Base-by-base conservation (phyloP, 164 flowering plant genomes). In the Platanus orientalis region DNA sequence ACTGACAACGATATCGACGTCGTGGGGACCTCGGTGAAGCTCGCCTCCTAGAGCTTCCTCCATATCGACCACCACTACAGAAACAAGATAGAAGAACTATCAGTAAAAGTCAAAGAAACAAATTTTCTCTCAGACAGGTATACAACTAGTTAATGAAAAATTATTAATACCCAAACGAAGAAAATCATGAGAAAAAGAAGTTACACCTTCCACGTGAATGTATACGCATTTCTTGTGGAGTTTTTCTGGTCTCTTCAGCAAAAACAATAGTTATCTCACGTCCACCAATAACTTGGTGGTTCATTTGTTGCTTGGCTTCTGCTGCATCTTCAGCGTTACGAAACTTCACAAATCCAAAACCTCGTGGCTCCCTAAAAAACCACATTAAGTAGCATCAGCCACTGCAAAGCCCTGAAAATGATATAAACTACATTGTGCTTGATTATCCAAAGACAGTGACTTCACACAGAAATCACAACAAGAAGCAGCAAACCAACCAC, bases 331-430 rank as follows among this genome's bases (percentile, higher is more conserved):
- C 95, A 51, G 77, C 76, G 79, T 80, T 70, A 20, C 88, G 96
- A 58, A 81, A 92, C 83, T 92, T 92, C 62, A 92, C 98, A 81
- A 92, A 92, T 57, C 96, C 96, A 84, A 92, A 92, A 30, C 98
- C 98, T 6, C 98, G 81, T 34, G 97, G 90, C 65, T 92, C 96
- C 77, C 98, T 90, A 57, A 27, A 54, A 59, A 55, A 12, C 50
- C 34, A 64, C 20, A 23, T 23, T 21, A 20, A 65, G 36, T 34
- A 34, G 32, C 9, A 47, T 58, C 21, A 32, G 24, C 20, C 0
- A 6, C 36, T 45, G 42, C 42, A 36, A n/a, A 21, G 10, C 30
- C 54, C 17, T 50, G 9, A 36, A 51, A 50, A 45, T 24, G n/a
- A 47, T 26, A 3, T 16, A 47, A 25, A 52, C 3, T 52, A 13